phyloP scores from a whole-genome alignment of 1,284 basidiomycete species.

The Fomitopsis pinicola region DNA sequence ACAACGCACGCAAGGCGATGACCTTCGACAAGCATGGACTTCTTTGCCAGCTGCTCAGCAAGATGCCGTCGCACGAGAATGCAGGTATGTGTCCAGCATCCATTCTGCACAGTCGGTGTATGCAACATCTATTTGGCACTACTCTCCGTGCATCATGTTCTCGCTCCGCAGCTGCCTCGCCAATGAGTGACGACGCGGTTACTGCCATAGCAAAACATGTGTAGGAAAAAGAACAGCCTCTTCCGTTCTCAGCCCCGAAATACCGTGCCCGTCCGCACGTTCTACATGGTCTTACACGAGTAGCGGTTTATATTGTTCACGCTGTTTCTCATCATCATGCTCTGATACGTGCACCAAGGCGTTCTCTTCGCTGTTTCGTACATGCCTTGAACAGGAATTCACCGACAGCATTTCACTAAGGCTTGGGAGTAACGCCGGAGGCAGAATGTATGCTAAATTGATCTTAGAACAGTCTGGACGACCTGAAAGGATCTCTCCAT shows the following conservation, averaged over 20 bases:
- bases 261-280: neutral
- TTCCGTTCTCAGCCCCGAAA: neutral
- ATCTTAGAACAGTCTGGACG: slow-evolving; percentile 43
- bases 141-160: neutral
- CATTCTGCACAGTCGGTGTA: neutral
- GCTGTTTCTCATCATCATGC: neutral
- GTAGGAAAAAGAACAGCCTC: neutral
- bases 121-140: neutral
- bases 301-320: neutral
- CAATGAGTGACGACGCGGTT: neutral
- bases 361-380: neutral
- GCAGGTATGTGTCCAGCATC: slow-evolving; percentile 22
- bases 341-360: too few species aligned
- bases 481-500: slow-evolving; percentile 43
- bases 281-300: neutral
- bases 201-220: neutral
- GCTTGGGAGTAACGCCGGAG: neutral
- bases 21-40: slow-evolving; percentile 13
- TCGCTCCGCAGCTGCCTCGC: neutral
- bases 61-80: slow-evolving; percentile 23
- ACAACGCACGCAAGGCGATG: neutral
- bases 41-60: slow-evolving; percentile 13
- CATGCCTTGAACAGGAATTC: neutral
- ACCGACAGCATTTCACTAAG: too few species aligned
- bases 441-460: neutral